Evolutionary conservation across 768 basidiomycete species (phyloP).

Genomic region (Russula ochroleuca): DNA sequence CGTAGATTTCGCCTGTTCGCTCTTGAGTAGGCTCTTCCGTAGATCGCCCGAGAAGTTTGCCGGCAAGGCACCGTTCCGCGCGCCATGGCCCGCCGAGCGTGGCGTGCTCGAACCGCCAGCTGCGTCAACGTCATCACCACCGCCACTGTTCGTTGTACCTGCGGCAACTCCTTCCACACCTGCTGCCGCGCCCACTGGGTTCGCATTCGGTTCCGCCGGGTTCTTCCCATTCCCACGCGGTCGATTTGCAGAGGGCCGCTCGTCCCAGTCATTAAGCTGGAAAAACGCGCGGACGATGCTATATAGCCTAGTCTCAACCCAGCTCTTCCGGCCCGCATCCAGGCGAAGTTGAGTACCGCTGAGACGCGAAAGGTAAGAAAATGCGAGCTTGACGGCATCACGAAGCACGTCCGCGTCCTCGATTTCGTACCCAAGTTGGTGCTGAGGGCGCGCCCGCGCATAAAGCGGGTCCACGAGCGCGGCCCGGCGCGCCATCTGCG

Average conservation of each 20-base stretch:
- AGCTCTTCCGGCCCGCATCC: conserved; percentile 62
- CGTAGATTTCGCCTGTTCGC: conserved; percentile 73
- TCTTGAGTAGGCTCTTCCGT: conserved; percentile 76
- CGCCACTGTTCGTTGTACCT: neutral
- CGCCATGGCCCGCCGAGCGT: conserved; percentile 3
- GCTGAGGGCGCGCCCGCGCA: conserved; percentile 58
- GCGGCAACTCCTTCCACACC: neutral
- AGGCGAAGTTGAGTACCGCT: conserved; percentile 82
- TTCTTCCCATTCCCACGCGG: conserved; percentile 15
- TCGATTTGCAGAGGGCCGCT: conserved; percentile 11
- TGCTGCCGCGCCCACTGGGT: neutral
- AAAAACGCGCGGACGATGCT: conserved; percentile 74
- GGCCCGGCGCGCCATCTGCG: conserved; percentile 73
- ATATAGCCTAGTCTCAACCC: conserved; percentile 79
- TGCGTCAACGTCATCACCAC: conserved; percentile 5
- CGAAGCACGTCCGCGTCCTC: conserved; percentile 74
- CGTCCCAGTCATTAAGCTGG: conserved; percentile 25
- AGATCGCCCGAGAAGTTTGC: conserved; percentile 48
- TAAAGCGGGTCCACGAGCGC: conserved; percentile 50
- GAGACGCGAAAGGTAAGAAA: conserved; percentile 89
- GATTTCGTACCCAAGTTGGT: conserved; percentile 77
- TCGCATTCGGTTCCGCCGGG: conserved; percentile 4
- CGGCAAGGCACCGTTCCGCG: conserved; percentile 22
- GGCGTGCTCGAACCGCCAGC: neutral
- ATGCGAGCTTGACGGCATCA: conserved; percentile 82